Evolutionary conservation across 768 basidiomycete species (phyloP).

Genomic region (Lactarius sp.): DNA sequence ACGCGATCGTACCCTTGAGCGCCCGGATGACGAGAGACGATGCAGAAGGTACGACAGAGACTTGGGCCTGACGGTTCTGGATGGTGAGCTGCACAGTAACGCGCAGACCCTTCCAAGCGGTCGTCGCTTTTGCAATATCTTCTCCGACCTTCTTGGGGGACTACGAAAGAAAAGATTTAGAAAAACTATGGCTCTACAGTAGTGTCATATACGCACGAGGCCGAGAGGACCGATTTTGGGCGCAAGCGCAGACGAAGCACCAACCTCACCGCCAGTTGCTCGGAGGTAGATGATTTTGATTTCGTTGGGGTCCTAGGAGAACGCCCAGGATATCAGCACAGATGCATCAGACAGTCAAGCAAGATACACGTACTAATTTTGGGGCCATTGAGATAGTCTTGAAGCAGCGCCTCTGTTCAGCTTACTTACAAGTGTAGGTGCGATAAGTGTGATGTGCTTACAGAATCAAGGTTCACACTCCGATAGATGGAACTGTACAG

Average conservation of each 20-base stretch:
- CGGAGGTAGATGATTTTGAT: conserved; percentile 99
- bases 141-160: conserved; percentile 99
- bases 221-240: conserved; percentile 99
- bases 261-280: conserved; percentile 98
- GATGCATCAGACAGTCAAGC: not conserved
- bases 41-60: conserved; percentile 95
- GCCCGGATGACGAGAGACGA: conserved; percentile 97
- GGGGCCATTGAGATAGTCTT: conserved; percentile 54
- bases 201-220: conserved; percentile 58
- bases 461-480: conserved; percentile 11
- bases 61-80: conserved; percentile 98
- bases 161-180: conserved; percentile 39
- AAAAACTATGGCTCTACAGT: not conserved
- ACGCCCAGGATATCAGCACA: conserved; percentile 1
- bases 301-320: conserved; percentile 87
- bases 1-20: conserved; percentile 75
- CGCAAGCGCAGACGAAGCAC: conserved; percentile 95
- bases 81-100: conserved; percentile 99
- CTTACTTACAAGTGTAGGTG: conserved; percentile 28
- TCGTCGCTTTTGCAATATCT: conserved; percentile 99
- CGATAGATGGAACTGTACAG: conserved; percentile 16
- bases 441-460: not conserved
- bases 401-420: conserved; percentile 32
- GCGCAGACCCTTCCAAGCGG: conserved; percentile 98
- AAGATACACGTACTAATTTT: conserved; percentile 54